phyloP scores from a whole-genome alignment of 1,284 basidiomycete species.

The Amylostereum areolatum region DNA sequence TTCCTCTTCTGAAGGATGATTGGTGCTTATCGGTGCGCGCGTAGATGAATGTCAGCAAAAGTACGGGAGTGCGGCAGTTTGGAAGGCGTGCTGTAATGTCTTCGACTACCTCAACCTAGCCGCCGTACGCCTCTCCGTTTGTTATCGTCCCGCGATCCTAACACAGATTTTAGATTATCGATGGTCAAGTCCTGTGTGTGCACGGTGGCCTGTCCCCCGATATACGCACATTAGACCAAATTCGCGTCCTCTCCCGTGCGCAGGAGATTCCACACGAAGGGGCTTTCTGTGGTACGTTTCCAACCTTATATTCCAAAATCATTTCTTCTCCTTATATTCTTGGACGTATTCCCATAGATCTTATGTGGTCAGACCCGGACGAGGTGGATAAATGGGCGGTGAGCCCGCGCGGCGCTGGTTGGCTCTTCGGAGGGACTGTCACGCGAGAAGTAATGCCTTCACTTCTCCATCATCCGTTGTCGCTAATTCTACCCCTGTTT shows the following conservation, averaged over 20 bases:
- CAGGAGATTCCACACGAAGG: slow-evolving; percentile 97
- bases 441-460: slow-evolving; percentile 65
- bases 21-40: slow-evolving; percentile 2
- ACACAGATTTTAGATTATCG: slow-evolving; percentile 67
- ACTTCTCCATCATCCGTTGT: not conserved
- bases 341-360: slow-evolving; percentile 42
- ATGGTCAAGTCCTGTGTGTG: slow-evolving; percentile 86
- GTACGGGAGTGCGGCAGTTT: slow-evolving; percentile 89
- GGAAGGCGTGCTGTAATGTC: slow-evolving; percentile 94
- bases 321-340: not conserved
- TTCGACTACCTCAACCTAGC: slow-evolving; percentile 94
- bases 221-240: slow-evolving; percentile 88
- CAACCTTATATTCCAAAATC: not conserved
- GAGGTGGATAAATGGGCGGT: slow-evolving; percentile 96
- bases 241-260: slow-evolving; percentile 84
- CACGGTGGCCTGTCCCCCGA: slow-evolving; percentile 93
- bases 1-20: not conserved
- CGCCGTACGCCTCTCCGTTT: slow-evolving; percentile 56
- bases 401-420: slow-evolving; percentile 90
- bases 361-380: slow-evolving; percentile 98
- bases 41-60: slow-evolving; percentile 95
- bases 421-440: slow-evolving; percentile 89
- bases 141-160: not conserved
- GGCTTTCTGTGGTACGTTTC: slow-evolving; percentile 85
- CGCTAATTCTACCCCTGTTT: not conserved